A percentile compares a stretch with the other conserved stretches of the same genome.
phyloP scores from a whole-genome alignment of 176 grass and related monocot species.

The Musa beccarii region DNA sequence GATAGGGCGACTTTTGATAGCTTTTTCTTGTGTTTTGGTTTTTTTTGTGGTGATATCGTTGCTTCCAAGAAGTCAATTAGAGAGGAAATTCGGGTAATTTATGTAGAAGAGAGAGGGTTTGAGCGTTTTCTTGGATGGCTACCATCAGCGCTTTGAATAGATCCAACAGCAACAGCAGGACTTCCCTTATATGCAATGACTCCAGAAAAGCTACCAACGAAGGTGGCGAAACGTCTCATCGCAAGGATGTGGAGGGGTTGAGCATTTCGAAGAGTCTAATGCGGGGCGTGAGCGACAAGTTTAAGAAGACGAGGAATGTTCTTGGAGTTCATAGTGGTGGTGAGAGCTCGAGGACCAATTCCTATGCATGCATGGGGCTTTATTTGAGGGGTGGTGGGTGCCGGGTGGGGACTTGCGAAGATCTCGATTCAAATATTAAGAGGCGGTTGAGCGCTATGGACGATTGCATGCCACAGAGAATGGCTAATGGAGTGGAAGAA shows the following conservation, averaged over 20 bases:
- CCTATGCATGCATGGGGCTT: conserved; percentile 39
- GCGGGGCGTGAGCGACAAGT: conserved; percentile 6
- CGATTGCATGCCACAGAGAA: conserved; percentile 18
- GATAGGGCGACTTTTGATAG: neutral
- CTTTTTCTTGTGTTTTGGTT: neutral
- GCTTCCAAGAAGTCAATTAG: neutral
- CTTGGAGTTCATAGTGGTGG: conserved; percentile 5
- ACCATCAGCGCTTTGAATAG: neutral
- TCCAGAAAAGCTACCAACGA: conserved; percentile 14
- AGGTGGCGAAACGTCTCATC: conserved; percentile 10
- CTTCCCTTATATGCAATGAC: conserved; percentile 2
- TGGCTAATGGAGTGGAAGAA: conserved; percentile 7
- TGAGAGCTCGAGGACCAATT: conserved; percentile 6
- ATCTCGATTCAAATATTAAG: conserved; percentile 32
- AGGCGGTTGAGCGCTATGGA: conserved; percentile 18
- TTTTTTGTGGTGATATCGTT: neutral
- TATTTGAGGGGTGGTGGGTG: conserved; percentile 49
- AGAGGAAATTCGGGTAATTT: neutral
- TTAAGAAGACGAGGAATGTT: conserved; percentile 18
- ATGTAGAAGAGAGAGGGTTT: neutral
- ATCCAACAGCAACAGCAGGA: neutral
- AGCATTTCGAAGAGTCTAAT: conserved; percentile 19
- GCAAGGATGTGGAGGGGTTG: conserved; percentile 25
- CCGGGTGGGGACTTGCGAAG: conserved; percentile 68
- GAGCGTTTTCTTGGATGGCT: neutral